phyloP scores from a whole-genome alignment of 2,329 filamentous ascomycete species.

The Fonsecaea nubica region DNA sequence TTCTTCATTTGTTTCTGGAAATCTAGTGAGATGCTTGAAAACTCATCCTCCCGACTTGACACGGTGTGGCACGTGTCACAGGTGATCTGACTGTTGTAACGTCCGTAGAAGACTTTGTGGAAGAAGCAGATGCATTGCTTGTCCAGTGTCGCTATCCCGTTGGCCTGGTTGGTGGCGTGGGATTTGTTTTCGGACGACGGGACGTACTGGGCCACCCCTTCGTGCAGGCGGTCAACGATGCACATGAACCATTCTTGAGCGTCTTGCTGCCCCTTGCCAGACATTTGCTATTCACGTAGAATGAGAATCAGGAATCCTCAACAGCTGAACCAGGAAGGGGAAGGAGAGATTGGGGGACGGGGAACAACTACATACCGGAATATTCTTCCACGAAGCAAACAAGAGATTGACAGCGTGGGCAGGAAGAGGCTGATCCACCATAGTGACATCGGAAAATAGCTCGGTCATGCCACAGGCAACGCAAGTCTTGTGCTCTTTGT shows the following conservation, averaged over 20 bases:
- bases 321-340: not conserved
- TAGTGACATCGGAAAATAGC: constrained; percentile 69
- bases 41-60: constrained; percentile 83
- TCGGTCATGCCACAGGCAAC: constrained; percentile 68
- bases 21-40: constrained; percentile 87
- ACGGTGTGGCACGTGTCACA: constrained; percentile 86
- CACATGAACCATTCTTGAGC: constrained; percentile 98
- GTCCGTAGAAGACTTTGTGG: constrained; percentile 92
- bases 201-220: constrained; percentile 65
- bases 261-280: constrained; percentile 94
- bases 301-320: not conserved
- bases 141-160: constrained; percentile 33
- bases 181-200: constrained; percentile 43
- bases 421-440: constrained; percentile 73
- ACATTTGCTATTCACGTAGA: constrained; percentile 64
- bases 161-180: constrained; percentile 49
- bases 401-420: constrained; percentile 91
- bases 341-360: constrained; percentile 18
- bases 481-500: constrained; percentile 51
- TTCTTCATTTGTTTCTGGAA: constrained; percentile 73
- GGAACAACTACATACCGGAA: constrained; percentile 62
- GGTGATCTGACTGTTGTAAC: constrained; percentile 86
- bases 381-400: constrained; percentile 86
- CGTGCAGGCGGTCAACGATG: constrained; percentile 87
- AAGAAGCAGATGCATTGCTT: constrained; percentile 81